A percentile compares a stretch with the other conserved stretches of the same genome.
Conservation (phyloP, 2,329 filamentous ascomycete genomes). For the Zalaria sp. region DNA sequence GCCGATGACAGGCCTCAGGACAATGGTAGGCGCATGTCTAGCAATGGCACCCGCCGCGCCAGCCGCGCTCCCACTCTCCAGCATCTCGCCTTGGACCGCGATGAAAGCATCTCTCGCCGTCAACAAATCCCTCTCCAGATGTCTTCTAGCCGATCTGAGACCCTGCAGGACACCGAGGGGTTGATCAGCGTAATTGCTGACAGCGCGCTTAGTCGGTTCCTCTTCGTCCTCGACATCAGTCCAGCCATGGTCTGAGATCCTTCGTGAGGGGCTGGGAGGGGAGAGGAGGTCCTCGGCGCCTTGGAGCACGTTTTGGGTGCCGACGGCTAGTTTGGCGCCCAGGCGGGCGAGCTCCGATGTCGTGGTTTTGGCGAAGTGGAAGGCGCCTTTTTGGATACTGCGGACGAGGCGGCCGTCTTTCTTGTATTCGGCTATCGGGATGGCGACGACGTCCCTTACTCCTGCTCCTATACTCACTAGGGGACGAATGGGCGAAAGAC, state of each 20-base stretch:
- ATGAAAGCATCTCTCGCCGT: conserved; percentile 83
- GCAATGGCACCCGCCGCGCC: conserved; percentile 68
- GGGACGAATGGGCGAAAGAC: conserved; percentile 77
- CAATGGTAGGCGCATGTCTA: conserved; percentile 77
- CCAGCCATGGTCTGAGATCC: conserved; percentile 29
- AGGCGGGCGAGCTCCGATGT: conserved; percentile 89
- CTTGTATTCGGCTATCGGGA: conserved; percentile 82
- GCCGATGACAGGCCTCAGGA: conserved; percentile 80
- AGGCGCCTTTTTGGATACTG: conserved; percentile 79
- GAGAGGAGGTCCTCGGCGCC: conserved; percentile 69
- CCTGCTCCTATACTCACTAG: conserved; percentile 84
- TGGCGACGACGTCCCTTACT: conserved; percentile 70
- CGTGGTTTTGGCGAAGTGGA: conserved; percentile 83
- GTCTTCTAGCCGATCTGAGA: conserved; percentile 65
- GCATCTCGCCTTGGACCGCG: conserved; percentile 79
- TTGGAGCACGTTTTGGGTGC: conserved; percentile 85
- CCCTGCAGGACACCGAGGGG: conserved; percentile 81
- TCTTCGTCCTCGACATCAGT: conserved; percentile 47
- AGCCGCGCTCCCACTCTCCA: conserved; percentile 70
- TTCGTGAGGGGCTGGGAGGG: conserved; percentile 14
- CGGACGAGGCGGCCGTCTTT: conserved; percentile 89
- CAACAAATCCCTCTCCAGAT: conserved; percentile 75
- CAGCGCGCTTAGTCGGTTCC: conserved; percentile 59
- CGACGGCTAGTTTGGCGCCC: conserved; percentile 85
- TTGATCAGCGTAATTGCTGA: conserved; percentile 88